phyloP scores from a whole-genome alignment of 2,329 filamentous ascomycete genomes.

The Cladophialophora immunda region DNA sequence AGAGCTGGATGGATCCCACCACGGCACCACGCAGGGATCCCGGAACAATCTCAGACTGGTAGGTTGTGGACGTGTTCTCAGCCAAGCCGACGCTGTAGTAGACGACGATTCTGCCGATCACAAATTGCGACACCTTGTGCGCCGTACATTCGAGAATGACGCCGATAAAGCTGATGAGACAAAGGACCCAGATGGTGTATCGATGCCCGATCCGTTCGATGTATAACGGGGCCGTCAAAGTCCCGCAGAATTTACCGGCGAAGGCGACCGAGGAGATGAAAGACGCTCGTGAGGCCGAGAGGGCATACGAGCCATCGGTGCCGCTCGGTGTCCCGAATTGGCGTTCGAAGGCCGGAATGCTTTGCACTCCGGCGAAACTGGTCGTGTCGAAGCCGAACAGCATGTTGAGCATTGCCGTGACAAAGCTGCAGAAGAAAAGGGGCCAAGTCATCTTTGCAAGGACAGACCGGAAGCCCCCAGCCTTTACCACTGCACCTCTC shows the following conservation, averaged over 20 bases:
- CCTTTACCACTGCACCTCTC: too few species aligned
- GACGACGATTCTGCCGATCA: slow-evolving; percentile 56
- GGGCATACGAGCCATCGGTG: background rate
- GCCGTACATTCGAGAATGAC: slow-evolving; percentile 34
- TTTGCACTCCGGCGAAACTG: slow-evolving; percentile 1
- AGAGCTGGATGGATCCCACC: slow-evolving; percentile 8
- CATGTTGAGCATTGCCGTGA: background rate
- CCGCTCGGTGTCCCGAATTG: background rate
- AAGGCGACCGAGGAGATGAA: slow-evolving; percentile 9
- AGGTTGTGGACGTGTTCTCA: slow-evolving; percentile 9
- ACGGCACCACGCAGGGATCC: slow-evolving; percentile 1
- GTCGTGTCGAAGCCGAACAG: slow-evolving; percentile 7
- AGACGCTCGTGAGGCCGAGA: background rate
- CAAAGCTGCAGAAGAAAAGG: too few species aligned
- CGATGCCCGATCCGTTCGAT: slow-evolving; percentile 6
- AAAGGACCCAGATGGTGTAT: background rate
- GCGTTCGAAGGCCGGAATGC: background rate
- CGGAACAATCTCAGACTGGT: slow-evolving; percentile 15
- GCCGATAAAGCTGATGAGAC: background rate
- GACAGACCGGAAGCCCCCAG: too few species aligned
- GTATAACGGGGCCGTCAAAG: background rate
- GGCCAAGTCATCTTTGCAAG: too few species aligned
- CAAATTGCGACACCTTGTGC: slow-evolving; percentile 46
- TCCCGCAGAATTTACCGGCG: slow-evolving; percentile 4
- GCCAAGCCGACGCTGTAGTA: slow-evolving; percentile 2